Conservation (phyloP, 2,329 filamentous ascomycete genomes). For the Cadophora sp. region DNA sequence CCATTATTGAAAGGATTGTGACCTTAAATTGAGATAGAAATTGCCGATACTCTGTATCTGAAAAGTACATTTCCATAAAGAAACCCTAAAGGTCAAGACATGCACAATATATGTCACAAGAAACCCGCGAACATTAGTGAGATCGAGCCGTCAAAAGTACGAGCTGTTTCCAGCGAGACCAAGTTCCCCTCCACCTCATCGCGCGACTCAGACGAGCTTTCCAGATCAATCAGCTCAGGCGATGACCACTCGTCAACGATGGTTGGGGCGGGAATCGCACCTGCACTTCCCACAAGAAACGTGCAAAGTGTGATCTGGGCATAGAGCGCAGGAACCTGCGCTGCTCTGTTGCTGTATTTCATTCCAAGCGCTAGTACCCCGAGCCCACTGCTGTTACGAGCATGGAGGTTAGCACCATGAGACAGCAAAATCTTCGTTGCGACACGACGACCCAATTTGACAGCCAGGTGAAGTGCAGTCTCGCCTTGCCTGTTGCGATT, state of each 20-base stretch:
- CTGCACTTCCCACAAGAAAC: slow-evolving; percentile 17
- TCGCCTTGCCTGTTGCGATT: slow-evolving; percentile 24
- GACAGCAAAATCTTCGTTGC: slow-evolving; percentile 27
- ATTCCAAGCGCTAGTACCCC: slow-evolving; percentile 25
- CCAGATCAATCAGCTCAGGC: background rate
- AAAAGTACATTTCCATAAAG: too few species aligned
- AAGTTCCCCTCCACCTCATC: too few species aligned
- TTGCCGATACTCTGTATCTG: too few species aligned
- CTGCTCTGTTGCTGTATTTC: slow-evolving; percentile 11
- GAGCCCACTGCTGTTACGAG: slow-evolving; percentile 11
- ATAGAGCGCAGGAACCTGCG: slow-evolving; percentile 17
- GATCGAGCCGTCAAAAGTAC: too few species aligned
- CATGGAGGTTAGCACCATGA: slow-evolving; percentile 27
- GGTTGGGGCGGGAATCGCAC: slow-evolving; percentile 23
- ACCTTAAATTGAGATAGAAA: too few species aligned
- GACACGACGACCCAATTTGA: slow-evolving; percentile 24
- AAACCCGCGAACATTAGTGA: too few species aligned
- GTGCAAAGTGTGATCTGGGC: slow-evolving; percentile 29
- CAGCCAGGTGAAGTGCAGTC: slow-evolving; percentile 30
- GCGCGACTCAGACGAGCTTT: too few species aligned
- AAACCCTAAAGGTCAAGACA: too few species aligned
- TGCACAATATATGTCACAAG: too few species aligned
- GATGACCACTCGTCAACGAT: slow-evolving; percentile 29
- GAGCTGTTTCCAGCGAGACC: too few species aligned
- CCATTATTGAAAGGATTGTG: too few species aligned